A percentile compares a stretch with the other conserved stretches of the same genome.
phyloP scores from a whole-genome alignment of 1,139 yeast species.

The Taiozyma onychis region DNA sequence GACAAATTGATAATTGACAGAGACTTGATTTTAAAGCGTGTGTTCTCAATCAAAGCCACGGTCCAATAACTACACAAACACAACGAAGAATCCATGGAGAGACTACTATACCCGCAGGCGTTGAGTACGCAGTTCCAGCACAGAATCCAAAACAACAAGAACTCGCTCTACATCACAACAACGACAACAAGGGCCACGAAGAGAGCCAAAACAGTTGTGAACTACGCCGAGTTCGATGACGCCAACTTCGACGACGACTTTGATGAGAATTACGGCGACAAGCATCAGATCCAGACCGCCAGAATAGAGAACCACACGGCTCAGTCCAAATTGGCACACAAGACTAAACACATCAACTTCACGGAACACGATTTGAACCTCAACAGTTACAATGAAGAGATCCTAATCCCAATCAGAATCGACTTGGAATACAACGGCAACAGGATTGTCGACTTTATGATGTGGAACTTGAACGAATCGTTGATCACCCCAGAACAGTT shows the following conservation, averaged over 20 bases:
- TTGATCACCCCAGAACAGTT: constrained; percentile 79
- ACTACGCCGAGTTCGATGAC: constrained; percentile 84
- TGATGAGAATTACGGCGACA: constrained; percentile 17
- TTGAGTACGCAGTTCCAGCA: constrained; percentile 64
- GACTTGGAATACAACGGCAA: constrained; percentile 66
- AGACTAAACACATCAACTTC: constrained; percentile 28
- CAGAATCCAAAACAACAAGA: constrained; percentile 58
- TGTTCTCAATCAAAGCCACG: neutral
- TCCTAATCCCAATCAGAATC: constrained; percentile 74
- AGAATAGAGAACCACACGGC: constrained; percentile 8
- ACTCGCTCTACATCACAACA: constrained; percentile 64
- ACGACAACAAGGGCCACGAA: constrained; percentile 77
- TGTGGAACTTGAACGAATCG: constrained; percentile 86
- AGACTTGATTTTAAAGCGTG: neutral
- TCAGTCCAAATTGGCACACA: constrained; percentile 29
- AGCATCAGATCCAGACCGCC: constrained; percentile 1
- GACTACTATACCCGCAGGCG: constrained; percentile 57
- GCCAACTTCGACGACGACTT: constrained; percentile 42
- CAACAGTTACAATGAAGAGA: constrained; percentile 32
- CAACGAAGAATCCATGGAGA: constrained; percentile 16
- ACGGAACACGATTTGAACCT: constrained; percentile 28
- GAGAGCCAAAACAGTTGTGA: constrained; percentile 66
- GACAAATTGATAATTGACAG: neutral
- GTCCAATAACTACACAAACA: constrained; percentile 1
- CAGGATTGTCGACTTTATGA: constrained; percentile 71